These are phyloP conservation scores for Plasmopara muralis DNA, from an alignment of 352 stramenopile genomes.

Conservation along the genomic window DNA sequence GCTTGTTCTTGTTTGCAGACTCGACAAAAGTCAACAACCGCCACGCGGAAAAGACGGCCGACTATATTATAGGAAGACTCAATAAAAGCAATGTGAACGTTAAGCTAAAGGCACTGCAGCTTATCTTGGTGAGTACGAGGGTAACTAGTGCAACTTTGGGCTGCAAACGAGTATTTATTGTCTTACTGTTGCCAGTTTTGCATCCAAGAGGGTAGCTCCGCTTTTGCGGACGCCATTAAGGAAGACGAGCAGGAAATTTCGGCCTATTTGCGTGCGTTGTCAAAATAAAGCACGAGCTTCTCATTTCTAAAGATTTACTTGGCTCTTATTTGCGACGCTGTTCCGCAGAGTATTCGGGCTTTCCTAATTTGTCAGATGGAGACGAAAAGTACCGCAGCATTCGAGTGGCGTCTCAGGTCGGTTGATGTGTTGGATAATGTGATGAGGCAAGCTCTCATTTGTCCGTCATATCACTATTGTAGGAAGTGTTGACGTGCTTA, in stretches of 20 bases:
- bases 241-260: conserved; percentile 66
- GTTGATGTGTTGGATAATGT: conserved; percentile 1
- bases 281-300: background rate
- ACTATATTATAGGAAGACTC: conserved; percentile 68
- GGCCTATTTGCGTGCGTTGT: conserved; percentile 58
- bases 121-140: conserved; percentile 56
- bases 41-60: conserved; percentile 70
- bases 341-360: conserved; percentile 60
- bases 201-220: conserved; percentile 56
- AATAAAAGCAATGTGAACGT: conserved; percentile 82
- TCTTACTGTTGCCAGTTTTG: conserved; percentile 48
- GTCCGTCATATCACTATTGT: conserved; percentile 9
- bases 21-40: conserved; percentile 52
- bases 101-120: conserved; percentile 80
- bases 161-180: conserved; percentile 1
- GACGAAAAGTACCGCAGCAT: conserved; percentile 84
- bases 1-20: conserved; percentile 22
- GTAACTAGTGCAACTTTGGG: background rate
- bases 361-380: conserved; percentile 64
- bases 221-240: conserved; percentile 51
- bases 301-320: background rate
- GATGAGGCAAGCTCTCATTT: conserved; percentile 9
- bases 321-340: conserved; percentile 8
- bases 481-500: conserved; percentile 74
- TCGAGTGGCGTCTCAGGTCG: conserved; percentile 63